phyloP scores from a whole-genome alignment of 2,329 filamentous ascomycete genomes.

The Fusarium algeriense region DNA sequence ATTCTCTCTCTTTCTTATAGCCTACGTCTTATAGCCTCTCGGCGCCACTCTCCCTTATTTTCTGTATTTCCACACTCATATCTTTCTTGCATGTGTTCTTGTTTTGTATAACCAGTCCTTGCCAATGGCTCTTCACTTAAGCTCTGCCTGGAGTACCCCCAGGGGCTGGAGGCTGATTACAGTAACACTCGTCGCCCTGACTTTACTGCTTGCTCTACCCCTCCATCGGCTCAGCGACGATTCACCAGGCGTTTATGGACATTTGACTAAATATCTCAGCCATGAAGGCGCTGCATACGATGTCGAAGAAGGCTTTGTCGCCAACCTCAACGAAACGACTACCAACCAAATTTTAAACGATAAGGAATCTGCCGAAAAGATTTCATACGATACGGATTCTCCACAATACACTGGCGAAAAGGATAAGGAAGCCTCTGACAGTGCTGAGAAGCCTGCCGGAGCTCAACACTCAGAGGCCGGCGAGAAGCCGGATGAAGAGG shows the following conservation, averaged over 20 bases:
- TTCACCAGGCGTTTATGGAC: conserved; percentile 48
- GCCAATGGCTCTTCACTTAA: conserved; percentile 43
- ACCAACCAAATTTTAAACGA: conserved; percentile 30
- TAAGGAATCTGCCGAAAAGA: conserved; percentile 15
- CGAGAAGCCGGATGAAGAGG: background rate
- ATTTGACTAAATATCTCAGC: conserved; percentile 49
- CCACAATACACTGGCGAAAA: conserved; percentile 25
- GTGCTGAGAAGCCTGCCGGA: background rate
- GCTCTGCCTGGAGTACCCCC: conserved; percentile 46
- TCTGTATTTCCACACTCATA: background rate
- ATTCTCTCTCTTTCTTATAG: conserved; percentile 1
- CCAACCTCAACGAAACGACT: conserved; percentile 52
- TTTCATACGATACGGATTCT: conserved; percentile 15
- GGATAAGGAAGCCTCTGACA: conserved; percentile 8
- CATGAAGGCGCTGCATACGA: conserved; percentile 54
- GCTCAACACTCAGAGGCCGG: conserved; percentile 3
- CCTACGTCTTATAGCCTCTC: conserved; percentile 9
- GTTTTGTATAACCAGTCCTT: conserved; percentile 11
- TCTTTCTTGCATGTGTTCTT: conserved; percentile 12
- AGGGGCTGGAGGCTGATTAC: conserved; percentile 48
- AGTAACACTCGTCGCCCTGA: conserved; percentile 46
- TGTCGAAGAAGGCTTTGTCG: conserved; percentile 31
- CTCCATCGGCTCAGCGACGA: conserved; percentile 50
- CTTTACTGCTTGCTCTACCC: conserved; percentile 48
- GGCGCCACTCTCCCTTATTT: conserved; percentile 19